A percentile compares a stretch with the other conserved stretches of the same genome.
phyloP scores from a whole-genome alignment of 495 filamentous ascomycete genomes.

The Jackrogersella multiformis region DNA sequence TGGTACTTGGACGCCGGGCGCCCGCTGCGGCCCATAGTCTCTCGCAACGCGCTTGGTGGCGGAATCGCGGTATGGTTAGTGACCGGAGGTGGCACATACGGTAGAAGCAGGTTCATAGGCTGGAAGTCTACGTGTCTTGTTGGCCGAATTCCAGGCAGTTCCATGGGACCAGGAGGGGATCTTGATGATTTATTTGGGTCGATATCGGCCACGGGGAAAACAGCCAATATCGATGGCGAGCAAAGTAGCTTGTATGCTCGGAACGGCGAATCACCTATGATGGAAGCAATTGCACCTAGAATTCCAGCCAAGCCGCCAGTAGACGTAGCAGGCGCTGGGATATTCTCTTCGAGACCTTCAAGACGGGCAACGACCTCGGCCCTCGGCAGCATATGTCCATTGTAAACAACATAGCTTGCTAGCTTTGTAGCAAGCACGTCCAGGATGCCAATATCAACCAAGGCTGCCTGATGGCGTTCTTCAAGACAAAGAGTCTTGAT shows the following conservation, averaged over 20 bases:
- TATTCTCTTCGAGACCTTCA: constrained; percentile 56
- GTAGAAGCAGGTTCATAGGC: constrained; percentile 41
- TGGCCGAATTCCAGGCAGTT: constrained; percentile 38
- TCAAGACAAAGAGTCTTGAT: constrained; percentile 71
- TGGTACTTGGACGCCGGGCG: constrained; percentile 46
- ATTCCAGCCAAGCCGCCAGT: constrained; percentile 71
- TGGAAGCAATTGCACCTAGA: constrained; percentile 81
- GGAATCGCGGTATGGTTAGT: constrained; percentile 61
- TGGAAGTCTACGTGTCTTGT: constrained; percentile 37
- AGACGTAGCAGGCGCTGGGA: constrained; percentile 66
- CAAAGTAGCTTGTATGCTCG: constrained; percentile 80
- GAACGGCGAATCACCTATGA: constrained; percentile 81
- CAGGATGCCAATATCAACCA: constrained; percentile 77
- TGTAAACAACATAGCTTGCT: constrained; percentile 73
- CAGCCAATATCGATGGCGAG: constrained; percentile 75
- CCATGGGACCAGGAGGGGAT: constrained; percentile 19
- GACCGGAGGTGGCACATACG: constrained; percentile 14
- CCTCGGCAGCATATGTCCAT: constrained; percentile 71
- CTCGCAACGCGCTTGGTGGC: constrained; percentile 61
- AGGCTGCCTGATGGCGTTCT: constrained; percentile 70
- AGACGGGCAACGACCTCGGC: constrained; percentile 54
- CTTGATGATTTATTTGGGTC: constrained; percentile 28
- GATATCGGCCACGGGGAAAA: constrained; percentile 65
- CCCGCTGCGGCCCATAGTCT: constrained; percentile 40
- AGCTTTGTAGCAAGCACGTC: constrained; percentile 82